Percentiles rank a stretch among this genome's conserved stretches.
Conservation (phyloP, 2,329 filamentous ascomycete genomes). For the Fusarium burgessii region DNA sequence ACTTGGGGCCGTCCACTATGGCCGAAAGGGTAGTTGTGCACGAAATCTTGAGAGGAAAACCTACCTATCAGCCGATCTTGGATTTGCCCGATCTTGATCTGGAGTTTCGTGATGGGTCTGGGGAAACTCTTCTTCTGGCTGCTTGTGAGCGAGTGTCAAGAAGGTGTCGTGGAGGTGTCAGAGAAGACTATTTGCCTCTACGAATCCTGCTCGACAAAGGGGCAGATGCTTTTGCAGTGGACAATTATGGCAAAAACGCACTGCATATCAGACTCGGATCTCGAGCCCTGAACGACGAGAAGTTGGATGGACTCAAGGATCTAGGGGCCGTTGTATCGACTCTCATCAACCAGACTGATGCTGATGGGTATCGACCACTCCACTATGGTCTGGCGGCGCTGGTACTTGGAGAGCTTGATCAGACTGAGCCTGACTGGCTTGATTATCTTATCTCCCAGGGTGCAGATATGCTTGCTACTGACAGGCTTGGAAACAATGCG, state of each 20-base stretch:
- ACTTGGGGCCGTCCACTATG: not conserved
- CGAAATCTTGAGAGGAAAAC: slow-evolving; percentile 9
- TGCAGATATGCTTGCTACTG: slow-evolving; percentile 18
- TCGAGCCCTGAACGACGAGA: not conserved
- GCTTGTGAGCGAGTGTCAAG: slow-evolving; percentile 6
- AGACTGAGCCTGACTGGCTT: slow-evolving; percentile 5
- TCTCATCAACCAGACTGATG: slow-evolving; percentile 30
- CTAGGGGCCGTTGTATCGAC: not conserved
- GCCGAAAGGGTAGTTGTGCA: slow-evolving; percentile 20
- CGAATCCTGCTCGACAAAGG: slow-evolving; percentile 21
- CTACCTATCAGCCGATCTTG: slow-evolving; percentile 19
- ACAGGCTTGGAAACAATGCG: slow-evolving; percentile 19
- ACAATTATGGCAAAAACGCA: slow-evolving; percentile 27
- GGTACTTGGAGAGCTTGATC: not conserved
- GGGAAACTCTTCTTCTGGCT: slow-evolving; percentile 28
- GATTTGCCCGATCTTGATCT: slow-evolving; percentile 21
- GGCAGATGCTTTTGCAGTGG: slow-evolving; percentile 20
- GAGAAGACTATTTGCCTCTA: not conserved
- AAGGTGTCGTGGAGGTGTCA: fast-evolving
- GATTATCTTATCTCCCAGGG: slow-evolving; percentile 19
- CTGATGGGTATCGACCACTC: slow-evolving; percentile 28
- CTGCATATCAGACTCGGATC: slow-evolving; percentile 22
- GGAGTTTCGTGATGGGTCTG: slow-evolving; percentile 18
- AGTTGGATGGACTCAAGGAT: not conserved
- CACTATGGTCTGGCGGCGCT: slow-evolving; percentile 26